Evolutionary conservation across 2,329 filamentous ascomycete species (phyloP), one percentile per base, ranked within the genome.

Genomic region (Colletotrichum noveboracense): DNA sequence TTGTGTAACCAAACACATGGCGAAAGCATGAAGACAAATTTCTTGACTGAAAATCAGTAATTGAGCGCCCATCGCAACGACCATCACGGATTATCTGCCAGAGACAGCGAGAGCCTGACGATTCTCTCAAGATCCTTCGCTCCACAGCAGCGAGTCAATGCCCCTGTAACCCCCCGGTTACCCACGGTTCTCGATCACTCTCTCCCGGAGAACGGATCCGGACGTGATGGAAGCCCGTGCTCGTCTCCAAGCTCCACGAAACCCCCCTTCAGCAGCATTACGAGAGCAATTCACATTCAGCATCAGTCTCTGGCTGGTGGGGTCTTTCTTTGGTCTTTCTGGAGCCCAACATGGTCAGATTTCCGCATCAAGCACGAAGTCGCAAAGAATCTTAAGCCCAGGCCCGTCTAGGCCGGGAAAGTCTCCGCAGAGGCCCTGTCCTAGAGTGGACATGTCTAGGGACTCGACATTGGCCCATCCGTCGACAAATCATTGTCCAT

Each of bases 401-500:
- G 32, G 60, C 32, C 61, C n/a, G 61, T 38, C 61, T 28, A 24
- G 21, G 30, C n/a, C 21, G n/a, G 14, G 21, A 58, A 16, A 58
- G 24, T 13, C 64, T 30, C 24, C 14, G n/a, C 32, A 14, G 18
- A 71, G 55, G 67, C 58, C 48, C 32, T 34, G 58, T 65, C 68
- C 36, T 55, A 14, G 14, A 36, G 69, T 58, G 64, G 26, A 73
- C 55, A 56, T n/a, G 30, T 34, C 26, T 32, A 64, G 36, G 55
- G 64, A 26, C 30, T 16, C 28, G 56, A 34, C 16, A 56, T 52
- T 52, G n/a, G 13, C 69, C 70, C 56, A 48, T 26, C 38, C 16
- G 28, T 64, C 48, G 70, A 38, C 73, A 60, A 75, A 75, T 75
- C 43, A 58, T 30, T 16, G 38, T 61, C n/a, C 52, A n/a, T 38